These are phyloP conservation scores for Fusarium torreyae DNA, from an alignment of 2,329 filamentous ascomycete genomes.

Conservation along the genomic window DNA sequence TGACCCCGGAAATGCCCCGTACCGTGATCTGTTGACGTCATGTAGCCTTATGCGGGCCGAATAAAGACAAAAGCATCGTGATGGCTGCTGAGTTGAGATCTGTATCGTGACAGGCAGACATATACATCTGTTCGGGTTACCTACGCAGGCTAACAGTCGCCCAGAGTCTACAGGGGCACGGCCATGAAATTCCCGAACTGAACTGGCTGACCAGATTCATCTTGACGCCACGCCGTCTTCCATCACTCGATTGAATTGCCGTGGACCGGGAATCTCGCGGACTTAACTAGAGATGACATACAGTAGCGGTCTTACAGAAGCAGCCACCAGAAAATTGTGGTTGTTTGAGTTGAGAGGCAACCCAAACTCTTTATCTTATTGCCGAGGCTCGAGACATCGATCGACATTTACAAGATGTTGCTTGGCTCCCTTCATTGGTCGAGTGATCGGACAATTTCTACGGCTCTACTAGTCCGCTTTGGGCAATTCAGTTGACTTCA, in stretches of 20 bases:
- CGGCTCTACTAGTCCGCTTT: neutral
- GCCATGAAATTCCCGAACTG: slow-evolving; percentile 4
- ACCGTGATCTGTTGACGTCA: slow-evolving; percentile 42
- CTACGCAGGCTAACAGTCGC: slow-evolving; percentile 6
- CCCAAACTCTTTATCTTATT: too few species aligned
- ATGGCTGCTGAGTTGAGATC: slow-evolving; percentile 5
- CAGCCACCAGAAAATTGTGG: neutral
- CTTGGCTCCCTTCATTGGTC: slow-evolving; percentile 1
- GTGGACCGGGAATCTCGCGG: neutral
- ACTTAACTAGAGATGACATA: neutral
- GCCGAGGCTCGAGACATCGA: too few species aligned
- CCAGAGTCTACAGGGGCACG: neutral
- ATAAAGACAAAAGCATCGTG: slow-evolving; percentile 18
- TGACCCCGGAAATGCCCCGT: slow-evolving; percentile 18
- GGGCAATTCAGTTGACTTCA: neutral
- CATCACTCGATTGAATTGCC: neutral
- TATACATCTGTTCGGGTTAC: slow-evolving; percentile 3
- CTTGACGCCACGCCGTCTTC: neutral
- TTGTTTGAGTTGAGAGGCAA: too few species aligned
- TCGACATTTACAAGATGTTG: too few species aligned
- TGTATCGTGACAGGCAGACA: neutral
- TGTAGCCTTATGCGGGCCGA: slow-evolving; percentile 30
- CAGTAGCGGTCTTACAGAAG: neutral
- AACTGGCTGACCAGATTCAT: neutral
- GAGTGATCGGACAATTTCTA: slow-evolving; percentile 12